Evolutionary conservation across 495 filamentous ascomycete genomes (phyloP).

Genomic region (Talaromyces nanjingensis): DNA sequence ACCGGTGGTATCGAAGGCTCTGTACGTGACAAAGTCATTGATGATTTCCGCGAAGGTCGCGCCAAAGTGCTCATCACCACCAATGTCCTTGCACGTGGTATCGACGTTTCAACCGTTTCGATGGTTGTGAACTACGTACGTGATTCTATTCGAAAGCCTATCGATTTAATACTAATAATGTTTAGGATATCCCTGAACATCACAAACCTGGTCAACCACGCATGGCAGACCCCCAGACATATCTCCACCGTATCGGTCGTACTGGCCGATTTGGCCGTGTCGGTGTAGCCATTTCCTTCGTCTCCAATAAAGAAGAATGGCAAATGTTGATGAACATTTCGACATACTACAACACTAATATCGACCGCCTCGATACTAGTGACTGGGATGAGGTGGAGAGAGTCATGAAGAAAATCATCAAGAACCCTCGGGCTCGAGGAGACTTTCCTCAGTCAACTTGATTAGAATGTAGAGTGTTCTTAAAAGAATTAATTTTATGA

Average conservation of each 20-base stretch:
- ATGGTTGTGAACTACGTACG: conserved; percentile 92
- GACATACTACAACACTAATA: conserved; percentile 55
- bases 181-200: conserved; percentile 51
- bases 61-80: conserved; percentile 99
- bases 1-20: conserved; percentile 78
- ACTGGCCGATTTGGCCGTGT: conserved; percentile 96
- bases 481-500: not conserved
- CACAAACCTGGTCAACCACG: conserved; percentile 15
- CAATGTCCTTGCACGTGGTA: conserved; percentile 93
- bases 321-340: conserved; percentile 69
- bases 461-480: conserved; percentile 11
- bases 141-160: conserved; percentile 46
- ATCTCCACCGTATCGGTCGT: conserved; percentile 95
- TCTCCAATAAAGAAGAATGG: conserved; percentile 73
- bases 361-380: conserved; percentile 51
- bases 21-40: conserved; percentile 78
- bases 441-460: conserved; percentile 26
- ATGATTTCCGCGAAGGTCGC: conserved; percentile 74
- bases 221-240: conserved; percentile 79
- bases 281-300: conserved; percentile 90
- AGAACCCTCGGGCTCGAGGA: conserved; percentile 63
- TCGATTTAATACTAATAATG: not conserved
- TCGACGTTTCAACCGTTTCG: conserved; percentile 92
- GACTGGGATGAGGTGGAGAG: conserved; percentile 89
- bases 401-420: conserved; percentile 74